phyloP scores from a whole-genome alignment of 371 early-diverging fungal species.

The Lichtheimia hyalospora region DNA sequence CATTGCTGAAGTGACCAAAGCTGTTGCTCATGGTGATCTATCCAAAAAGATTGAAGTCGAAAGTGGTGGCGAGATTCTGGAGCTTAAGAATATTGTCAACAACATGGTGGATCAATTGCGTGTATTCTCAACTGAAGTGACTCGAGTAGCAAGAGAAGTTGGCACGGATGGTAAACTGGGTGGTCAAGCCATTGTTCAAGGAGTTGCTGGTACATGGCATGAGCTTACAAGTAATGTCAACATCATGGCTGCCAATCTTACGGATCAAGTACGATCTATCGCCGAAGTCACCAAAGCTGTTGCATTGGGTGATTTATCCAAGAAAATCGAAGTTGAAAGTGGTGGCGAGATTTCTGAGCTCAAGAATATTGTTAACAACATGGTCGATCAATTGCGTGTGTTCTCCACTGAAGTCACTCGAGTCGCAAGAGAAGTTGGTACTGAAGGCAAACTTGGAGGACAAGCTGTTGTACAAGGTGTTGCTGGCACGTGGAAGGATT shows the following conservation, averaged over 20 bases:
- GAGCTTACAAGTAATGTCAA: conserved; percentile 52
- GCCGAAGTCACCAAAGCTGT: conserved; percentile 48
- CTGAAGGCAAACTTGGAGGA: no score
- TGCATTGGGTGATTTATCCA: conserved; percentile 47
- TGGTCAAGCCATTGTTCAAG: conserved; percentile 50
- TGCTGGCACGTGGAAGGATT: conserved; percentile 58
- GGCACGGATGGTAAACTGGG: conserved; percentile 16
- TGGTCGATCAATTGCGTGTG: conserved; percentile 8
- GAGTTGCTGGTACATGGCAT: conserved; percentile 53
- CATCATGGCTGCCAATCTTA: conserved; percentile 40
- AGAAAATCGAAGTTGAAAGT: conserved; percentile 29
- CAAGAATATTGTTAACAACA: conserved; percentile 18
- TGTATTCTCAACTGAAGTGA: conserved; percentile 33
- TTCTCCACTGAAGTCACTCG: no score
- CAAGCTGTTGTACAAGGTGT: conserved; percentile 15
- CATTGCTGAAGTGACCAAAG: conserved; percentile 59
- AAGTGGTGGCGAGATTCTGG: conserved; percentile 35
- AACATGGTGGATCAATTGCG: conserved; percentile 62
- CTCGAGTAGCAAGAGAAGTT: no score
- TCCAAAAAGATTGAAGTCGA: conserved; percentile 51
- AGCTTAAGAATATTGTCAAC: conserved; percentile 65
- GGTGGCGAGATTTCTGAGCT: conserved; percentile 41
- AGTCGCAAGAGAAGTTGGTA: no score
- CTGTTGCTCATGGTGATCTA: conserved; percentile 62
- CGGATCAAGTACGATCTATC: conserved; percentile 51